phyloP scores from a whole-genome alignment of 192 early-diverging fungal species.

The Gigaspora rosea region DNA sequence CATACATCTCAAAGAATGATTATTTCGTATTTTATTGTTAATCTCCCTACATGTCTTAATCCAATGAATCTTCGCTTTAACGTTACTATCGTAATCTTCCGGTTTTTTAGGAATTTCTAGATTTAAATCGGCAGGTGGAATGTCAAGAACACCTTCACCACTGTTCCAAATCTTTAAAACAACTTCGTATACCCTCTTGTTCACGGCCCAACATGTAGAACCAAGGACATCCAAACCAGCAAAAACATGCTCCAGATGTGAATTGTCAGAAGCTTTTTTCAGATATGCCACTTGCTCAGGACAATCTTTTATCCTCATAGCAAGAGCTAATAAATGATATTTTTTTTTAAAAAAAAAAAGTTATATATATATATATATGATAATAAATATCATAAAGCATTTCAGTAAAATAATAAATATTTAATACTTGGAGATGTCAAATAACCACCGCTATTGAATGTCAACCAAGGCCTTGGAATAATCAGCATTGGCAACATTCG shows the following conservation, averaged over 20 bases:
- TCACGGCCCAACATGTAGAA: constrained; percentile 84
- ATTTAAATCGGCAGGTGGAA: constrained; percentile 58
- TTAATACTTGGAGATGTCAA: constrained; percentile 63
- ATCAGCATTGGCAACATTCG: constrained; percentile 93
- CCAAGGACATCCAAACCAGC: constrained; percentile 88
- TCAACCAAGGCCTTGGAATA: constrained; percentile 88
- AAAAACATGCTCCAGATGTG: constrained; percentile 66
- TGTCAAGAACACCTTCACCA: constrained; percentile 69
- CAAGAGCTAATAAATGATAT: neutral
- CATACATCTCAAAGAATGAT: constrained; percentile 86
- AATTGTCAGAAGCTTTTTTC: constrained; percentile 72
- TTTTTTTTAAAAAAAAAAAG: neutral
- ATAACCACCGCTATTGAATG: constrained; percentile 84
- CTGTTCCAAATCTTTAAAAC: constrained; percentile 89
- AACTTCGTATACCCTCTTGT: constrained; percentile 77
- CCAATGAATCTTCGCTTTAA: constrained; percentile 59
- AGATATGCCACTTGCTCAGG: constrained; percentile 80
- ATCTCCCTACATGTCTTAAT: constrained; percentile 55
- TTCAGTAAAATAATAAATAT: neutral
- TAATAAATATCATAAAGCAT: neutral
- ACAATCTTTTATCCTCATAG: constrained; percentile 72
- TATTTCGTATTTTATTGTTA: constrained; percentile 64
- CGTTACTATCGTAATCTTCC: constrained; percentile 61
- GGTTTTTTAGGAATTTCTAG: constrained; percentile 60
- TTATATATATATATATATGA: no score